These are phyloP conservation scores for Astragalus membranaceus DNA, from an alignment of 306 rosid species.

Conservation along the genomic window DNA sequence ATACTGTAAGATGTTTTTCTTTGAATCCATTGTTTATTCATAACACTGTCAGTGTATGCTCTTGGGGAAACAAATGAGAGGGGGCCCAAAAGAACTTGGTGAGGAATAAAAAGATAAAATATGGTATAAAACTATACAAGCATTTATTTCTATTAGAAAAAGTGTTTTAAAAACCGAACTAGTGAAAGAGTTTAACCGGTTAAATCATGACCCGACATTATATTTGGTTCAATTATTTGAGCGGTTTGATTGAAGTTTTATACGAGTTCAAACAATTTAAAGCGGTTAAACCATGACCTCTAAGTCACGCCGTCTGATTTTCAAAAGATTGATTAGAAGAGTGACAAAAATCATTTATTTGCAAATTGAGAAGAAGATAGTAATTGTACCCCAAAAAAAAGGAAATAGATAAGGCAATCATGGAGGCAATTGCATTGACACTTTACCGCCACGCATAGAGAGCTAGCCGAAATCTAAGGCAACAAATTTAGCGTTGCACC, in stretches of 20 bases:
- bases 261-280: too few species aligned
- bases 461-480: conserved; percentile 7
- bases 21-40: background rate
- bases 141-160: conserved; percentile 9
- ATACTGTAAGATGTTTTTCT: background rate
- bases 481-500: conserved; percentile 11
- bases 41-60: background rate
- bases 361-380: background rate
- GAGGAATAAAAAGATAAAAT: background rate
- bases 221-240: too few species aligned
- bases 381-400: too few species aligned
- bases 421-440: background rate
- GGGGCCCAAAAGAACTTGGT: background rate
- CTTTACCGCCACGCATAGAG: background rate
- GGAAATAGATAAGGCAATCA: background rate
- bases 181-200: too few species aligned
- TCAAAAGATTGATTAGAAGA: too few species aligned
- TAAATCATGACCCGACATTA: too few species aligned
- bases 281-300: too few species aligned
- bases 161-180: too few species aligned
- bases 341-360: conserved; percentile 3
- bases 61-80: background rate
- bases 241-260: too few species aligned
- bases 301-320: too few species aligned
- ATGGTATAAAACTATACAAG: background rate